Conservation (phyloP, 371 early-diverging fungal species). For the Mortierella sp. region DNA sequence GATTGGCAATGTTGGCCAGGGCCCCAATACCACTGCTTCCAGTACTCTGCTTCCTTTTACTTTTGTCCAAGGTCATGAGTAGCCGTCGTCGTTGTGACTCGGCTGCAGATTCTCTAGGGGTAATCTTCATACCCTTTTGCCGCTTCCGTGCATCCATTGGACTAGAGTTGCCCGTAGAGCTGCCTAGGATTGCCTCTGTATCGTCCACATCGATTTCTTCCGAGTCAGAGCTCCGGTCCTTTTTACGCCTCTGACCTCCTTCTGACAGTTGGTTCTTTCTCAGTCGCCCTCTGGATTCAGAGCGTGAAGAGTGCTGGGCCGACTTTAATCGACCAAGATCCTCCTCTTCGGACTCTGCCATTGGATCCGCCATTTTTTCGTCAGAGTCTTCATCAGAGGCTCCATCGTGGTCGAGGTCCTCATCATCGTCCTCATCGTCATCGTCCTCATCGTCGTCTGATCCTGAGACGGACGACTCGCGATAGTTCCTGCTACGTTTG, state of each 20-base stretch:
- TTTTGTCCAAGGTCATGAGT: constrained; percentile 36
- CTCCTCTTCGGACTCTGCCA: constrained; percentile 10
- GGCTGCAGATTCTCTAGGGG: constrained; percentile 23
- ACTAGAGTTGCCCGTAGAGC: constrained; percentile 19
- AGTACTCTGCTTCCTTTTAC: constrained; percentile 33
- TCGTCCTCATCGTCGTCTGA: constrained; percentile 29
- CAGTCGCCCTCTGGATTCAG: too few relatives aligned
- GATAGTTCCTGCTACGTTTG: constrained; percentile 51
- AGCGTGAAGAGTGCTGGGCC: constrained; percentile 2
- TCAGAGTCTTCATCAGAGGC: constrained; percentile 16
- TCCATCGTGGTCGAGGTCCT: constrained; percentile 22
- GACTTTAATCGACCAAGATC: constrained; percentile 12
- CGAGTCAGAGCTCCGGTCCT: constrained; percentile 26
- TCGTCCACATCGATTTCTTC: constrained; percentile 50
- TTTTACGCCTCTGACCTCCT: constrained; percentile 26
- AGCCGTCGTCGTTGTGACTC: constrained; percentile 42
- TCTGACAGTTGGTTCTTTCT: constrained; percentile 8
- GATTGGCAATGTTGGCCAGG: constrained; percentile 16
- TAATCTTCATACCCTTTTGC: constrained; percentile 7
- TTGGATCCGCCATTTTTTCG: constrained; percentile 6
- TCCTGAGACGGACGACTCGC: constrained; percentile 56
- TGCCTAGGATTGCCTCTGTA: constrained; percentile 36
- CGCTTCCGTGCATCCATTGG: constrained; percentile 20
- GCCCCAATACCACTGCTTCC: constrained; percentile 7
- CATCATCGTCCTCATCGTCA: constrained; percentile 18